A percentile compares a stretch with the other conserved stretches of the same genome.
Conservation (phyloP, 1,284 basidiomycete species). For the Cerioporus squamosus region DNA sequence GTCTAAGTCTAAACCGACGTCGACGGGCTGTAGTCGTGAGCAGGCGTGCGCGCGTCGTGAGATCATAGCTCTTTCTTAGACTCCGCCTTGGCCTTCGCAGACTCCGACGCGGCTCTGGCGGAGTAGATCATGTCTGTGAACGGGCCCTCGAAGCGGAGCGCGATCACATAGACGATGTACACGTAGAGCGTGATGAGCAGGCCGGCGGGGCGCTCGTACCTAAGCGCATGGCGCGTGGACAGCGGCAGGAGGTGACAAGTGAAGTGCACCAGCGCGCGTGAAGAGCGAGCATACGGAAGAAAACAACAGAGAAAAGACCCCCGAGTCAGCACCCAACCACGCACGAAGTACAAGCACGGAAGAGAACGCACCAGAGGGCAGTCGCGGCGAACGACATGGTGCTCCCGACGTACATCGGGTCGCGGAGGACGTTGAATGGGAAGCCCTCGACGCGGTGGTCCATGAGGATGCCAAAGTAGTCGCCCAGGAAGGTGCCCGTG, state of each 20-base stretch:
- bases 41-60: neutral
- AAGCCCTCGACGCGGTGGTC: conserved; percentile 85
- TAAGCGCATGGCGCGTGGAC: conserved; percentile 35
- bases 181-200: conserved; percentile 79
- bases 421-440: conserved; percentile 92
- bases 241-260: too few species aligned
- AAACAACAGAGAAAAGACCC: too few species aligned
- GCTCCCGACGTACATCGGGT: conserved; percentile 97
- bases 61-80: conserved; percentile 40
- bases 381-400: conserved; percentile 86
- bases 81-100: conserved; percentile 22
- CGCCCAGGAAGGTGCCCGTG: conserved; percentile 94
- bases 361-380: conserved; percentile 72
- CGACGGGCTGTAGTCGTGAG: neutral
- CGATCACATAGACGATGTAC: conserved; percentile 82
- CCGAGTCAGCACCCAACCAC: conserved; percentile 7
- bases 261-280: too few species aligned
- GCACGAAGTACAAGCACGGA: neutral
- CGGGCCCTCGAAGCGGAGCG: conserved; percentile 85
- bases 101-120: conserved; percentile 46
- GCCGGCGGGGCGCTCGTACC: conserved; percentile 85
- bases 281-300: too few species aligned
- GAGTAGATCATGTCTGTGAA: conserved; percentile 86
- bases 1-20: neutral
- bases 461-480: conserved; percentile 99